These are phyloP conservation scores for Moesziomyces sp. DNA, from an alignment of 1,284 basidiomycete species.

Conservation along the genomic window DNA sequence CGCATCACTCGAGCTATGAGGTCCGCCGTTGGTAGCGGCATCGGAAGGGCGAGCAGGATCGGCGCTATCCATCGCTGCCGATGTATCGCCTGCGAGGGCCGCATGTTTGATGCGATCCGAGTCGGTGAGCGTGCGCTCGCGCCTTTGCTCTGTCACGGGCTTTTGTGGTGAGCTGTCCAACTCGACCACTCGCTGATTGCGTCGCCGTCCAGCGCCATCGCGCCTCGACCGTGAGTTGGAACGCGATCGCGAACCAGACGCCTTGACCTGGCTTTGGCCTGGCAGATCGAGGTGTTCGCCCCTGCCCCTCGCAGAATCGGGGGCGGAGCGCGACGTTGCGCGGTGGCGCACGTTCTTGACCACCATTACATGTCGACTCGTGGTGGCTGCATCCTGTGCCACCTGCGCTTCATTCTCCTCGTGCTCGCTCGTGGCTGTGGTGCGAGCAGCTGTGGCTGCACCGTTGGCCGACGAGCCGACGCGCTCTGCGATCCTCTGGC, in stretches of 20 bases:
- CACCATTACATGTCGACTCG: slow-evolving; percentile 13
- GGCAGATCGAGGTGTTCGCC: slow-evolving; percentile 8
- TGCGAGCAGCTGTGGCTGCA: neutral
- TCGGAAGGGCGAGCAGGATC: neutral
- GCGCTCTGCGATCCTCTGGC: slow-evolving; percentile 70
- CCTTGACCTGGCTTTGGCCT: neutral
- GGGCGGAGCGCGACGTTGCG: slow-evolving; percentile 1
- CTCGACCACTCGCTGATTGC: slow-evolving; percentile 46
- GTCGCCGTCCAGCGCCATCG: slow-evolving; percentile 6
- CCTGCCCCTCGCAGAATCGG: slow-evolving; percentile 6
- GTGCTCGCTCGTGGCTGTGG: neutral
- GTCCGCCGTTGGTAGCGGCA: no score
- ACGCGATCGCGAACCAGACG: slow-evolving; percentile 6
- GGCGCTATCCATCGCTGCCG: slow-evolving; percentile 16
- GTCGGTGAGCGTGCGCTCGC: slow-evolving; percentile 27
- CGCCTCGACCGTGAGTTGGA: slow-evolving; percentile 10
- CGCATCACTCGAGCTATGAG: neutral
- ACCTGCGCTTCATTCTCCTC: slow-evolving; percentile 34
- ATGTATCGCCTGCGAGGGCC: slow-evolving; percentile 21
- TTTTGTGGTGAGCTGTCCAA: slow-evolving; percentile 32
- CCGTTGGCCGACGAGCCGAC: neutral
- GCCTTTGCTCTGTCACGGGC: neutral
- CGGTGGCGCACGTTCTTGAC: slow-evolving; percentile 33
- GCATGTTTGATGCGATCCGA: slow-evolving; percentile 51
- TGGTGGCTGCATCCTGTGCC: slow-evolving; percentile 26